Evolutionary conservation across 495 filamentous ascomycete genomes (phyloP), one percentile per base, ranked within the genome.

Genomic region (Annulohypoxylon moriforme): DNA sequence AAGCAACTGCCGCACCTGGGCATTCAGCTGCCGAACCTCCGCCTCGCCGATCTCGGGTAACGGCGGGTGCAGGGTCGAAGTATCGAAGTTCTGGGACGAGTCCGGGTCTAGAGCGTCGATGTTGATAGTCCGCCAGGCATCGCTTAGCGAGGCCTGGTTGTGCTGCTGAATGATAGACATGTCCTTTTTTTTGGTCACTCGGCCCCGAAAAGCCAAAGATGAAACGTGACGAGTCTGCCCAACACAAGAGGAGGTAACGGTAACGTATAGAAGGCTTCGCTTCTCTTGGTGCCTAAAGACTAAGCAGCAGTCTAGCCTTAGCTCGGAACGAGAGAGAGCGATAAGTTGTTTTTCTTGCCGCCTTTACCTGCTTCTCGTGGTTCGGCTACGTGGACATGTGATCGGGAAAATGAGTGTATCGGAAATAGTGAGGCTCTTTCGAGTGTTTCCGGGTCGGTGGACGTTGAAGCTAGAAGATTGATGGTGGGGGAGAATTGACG

Each of bases 31-130:
- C 60, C 93, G 91, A 56, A 93, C 90, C 58, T 93, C 93, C 71
- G 86, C 82, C 59, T 92, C 89, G 71, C 86, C 88, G 50, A 88
- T 85, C 67, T 91, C 85, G 60, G 88, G 80, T 52, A 90, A 86
- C n/a, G 89, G 81, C 13, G 93, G 91, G 69, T 91, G 88, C 59
- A 97, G 89, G 16, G 93, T 89, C 53, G 89, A 85, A 74, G 91
- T 87, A 76, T 94, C 90, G 84, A 97, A 97, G 86, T 97, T 97
- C 77, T 88, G 82, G 49, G 91, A 84, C 64, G 91, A 92, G 81
- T 97, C 94, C n/a, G 93, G 91, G 81, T 94, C 90, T 60, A 95
- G 88, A 71, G 89, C 87, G 81, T 97, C 94, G 82, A 97, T 90
- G 84, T 97, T 93, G 85, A 97, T 95, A 74, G 93, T 97, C 78